Percentiles rank a stretch among this genome's conserved stretches.
These are phyloP conservation scores for Neonothopanus nambi DNA, from an alignment of 1,284 basidiomycete species.

Conservation along the genomic window DNA sequence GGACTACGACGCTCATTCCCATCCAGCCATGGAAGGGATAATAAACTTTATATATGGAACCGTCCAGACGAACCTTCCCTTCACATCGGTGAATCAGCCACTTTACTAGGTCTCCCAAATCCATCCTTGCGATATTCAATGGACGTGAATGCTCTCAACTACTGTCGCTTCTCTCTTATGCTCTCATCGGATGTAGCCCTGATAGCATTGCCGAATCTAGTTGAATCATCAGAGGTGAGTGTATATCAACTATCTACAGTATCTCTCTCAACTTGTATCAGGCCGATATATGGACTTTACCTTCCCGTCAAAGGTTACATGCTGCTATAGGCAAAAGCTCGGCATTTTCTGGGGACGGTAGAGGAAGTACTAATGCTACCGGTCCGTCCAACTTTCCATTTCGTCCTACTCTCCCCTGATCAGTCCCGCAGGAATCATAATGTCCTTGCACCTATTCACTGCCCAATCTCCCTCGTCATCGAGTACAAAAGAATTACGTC, in stretches of 20 bases:
- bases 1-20: not conserved
- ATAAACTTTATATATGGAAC: constrained; percentile 76
- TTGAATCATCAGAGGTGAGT: constrained; percentile 81
- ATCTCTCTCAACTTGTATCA: constrained; percentile 28
- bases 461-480: constrained; percentile 31
- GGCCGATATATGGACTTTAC: constrained; percentile 82
- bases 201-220: constrained; percentile 81
- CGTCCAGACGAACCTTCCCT: constrained; percentile 44
- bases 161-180: constrained; percentile 76
- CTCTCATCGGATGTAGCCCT: constrained; percentile 39
- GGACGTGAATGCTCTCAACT: constrained; percentile 89
- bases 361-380: constrained; percentile 40
- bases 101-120: constrained; percentile 44
- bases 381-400: constrained; percentile 31
- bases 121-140: constrained; percentile 65
- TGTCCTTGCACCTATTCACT: constrained; percentile 75
- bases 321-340: constrained; percentile 69
- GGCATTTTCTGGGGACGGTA: constrained; percentile 43
- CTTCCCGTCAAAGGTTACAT: constrained; percentile 64
- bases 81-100: constrained; percentile 56
- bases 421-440: constrained; percentile 68
- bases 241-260: not conserved
- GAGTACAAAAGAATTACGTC: constrained; percentile 42
- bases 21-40: constrained; percentile 81
- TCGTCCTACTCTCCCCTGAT: not conserved